Conservation (phyloP, 306 rosid species). For the Acmispon strigosus region DNA sequence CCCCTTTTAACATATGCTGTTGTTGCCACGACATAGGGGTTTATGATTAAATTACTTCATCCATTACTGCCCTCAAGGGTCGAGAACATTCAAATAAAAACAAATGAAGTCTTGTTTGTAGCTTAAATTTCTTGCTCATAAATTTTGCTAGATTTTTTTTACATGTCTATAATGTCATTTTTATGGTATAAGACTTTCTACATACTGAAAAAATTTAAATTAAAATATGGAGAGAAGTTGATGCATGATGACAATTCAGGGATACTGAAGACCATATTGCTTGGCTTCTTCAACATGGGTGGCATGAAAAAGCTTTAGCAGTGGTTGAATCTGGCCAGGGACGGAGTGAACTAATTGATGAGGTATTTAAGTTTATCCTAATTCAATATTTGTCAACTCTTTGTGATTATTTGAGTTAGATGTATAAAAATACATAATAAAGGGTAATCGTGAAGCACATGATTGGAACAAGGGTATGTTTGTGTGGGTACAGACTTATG, state of each 20-base stretch:
- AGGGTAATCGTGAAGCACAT: neutral
- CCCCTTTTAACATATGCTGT: neutral
- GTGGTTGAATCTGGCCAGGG: constrained; percentile 98
- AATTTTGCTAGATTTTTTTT: neutral
- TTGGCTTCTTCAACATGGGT: constrained; percentile 96
- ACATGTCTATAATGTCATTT: neutral
- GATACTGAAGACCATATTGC: constrained; percentile 98
- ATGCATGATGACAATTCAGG: constrained; percentile 45
- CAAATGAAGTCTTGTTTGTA: neutral
- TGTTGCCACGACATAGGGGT: neutral
- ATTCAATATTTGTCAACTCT: constrained; percentile 5
- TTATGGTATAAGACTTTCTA: neutral
- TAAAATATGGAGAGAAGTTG: constrained; percentile 9
- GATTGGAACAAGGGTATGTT: neutral
- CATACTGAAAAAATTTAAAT: neutral
- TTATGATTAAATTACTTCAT: neutral
- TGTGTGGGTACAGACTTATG: neutral
- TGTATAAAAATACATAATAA: constrained; percentile 2
- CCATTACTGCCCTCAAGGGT: neutral
- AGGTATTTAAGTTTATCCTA: constrained; percentile 41
- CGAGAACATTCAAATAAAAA: neutral
- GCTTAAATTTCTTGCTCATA: neutral
- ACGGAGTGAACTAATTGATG: constrained; percentile 88
- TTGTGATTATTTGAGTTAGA: neutral
- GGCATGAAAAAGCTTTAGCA: constrained; percentile 96